Evolutionary conservation across 345 rosid species (phyloP).

Genomic region (Linum trigynum): DNA sequence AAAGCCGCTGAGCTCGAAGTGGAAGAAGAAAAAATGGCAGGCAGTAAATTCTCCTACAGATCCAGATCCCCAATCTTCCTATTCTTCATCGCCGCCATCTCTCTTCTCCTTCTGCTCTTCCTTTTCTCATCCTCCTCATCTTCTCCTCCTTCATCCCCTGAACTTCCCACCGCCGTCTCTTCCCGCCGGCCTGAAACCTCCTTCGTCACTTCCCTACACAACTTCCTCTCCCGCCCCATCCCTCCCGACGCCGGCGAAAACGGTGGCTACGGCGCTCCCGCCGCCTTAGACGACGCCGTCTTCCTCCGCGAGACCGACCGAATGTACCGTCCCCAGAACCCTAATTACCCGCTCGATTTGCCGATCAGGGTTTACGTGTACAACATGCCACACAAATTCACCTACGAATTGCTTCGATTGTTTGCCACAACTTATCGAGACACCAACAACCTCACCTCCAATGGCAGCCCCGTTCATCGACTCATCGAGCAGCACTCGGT

Average conservation of each 20-base stretch:
- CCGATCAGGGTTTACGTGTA: slow-evolving; percentile 81
- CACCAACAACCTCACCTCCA: slow-evolving; percentile 79
- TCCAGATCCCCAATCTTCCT: slow-evolving; percentile 35
- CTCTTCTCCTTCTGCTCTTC: slow-evolving; percentile 9
- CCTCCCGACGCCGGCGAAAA: slow-evolving; percentile 33
- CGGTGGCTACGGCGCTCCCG: slow-evolving; percentile 20
- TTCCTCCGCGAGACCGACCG: slow-evolving; percentile 36
- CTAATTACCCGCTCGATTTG: slow-evolving; percentile 37
- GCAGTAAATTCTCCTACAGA: slow-evolving; percentile 15
- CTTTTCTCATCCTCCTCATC: slow-evolving; percentile 9
- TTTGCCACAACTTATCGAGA: slow-evolving; percentile 58
- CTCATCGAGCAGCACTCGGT: slow-evolving; percentile 90
- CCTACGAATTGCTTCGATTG: slow-evolving; percentile 68
- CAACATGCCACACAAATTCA: slow-evolving; percentile 82
- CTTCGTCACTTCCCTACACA: slow-evolving; percentile 62
- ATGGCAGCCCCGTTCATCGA: slow-evolving; percentile 97
- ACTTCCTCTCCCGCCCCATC: slow-evolving; percentile 31
- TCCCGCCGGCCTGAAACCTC: slow-evolving; percentile 39
- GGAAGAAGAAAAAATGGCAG: too few relatives aligned
- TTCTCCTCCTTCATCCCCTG: slow-evolving; percentile 7
- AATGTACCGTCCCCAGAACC: slow-evolving; percentile 21
- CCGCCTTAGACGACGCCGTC: slow-evolving; percentile 37
- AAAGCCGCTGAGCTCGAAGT: too few relatives aligned
- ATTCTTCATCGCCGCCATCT: slow-evolving; percentile 23
- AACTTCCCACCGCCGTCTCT: not conserved